phyloP scores from a whole-genome alignment of 73 alveolate genomes.

The Effrenium voratum region DNA sequence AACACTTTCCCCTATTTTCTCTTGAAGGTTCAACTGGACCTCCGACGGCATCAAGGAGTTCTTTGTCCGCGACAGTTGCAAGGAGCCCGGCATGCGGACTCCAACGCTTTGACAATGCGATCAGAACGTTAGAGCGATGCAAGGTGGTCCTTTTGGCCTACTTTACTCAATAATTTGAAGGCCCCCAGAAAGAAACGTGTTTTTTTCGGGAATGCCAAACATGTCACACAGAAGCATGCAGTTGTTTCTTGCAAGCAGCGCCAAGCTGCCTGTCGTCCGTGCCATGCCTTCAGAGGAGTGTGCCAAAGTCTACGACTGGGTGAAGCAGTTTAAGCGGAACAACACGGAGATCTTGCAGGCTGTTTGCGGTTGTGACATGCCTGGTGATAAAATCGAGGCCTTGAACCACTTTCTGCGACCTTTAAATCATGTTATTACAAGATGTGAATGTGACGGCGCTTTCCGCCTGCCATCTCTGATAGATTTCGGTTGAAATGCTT shows the following conservation, averaged over 20 bases:
- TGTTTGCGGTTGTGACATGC: not conserved
- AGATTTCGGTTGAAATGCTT: too few species aligned
- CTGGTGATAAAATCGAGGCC: too few species aligned
- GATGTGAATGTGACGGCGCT: too few species aligned
- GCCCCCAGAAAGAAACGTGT: not conserved
- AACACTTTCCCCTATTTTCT: too few species aligned
- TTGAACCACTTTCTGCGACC: too few species aligned
- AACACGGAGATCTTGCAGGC: constrained; percentile 55
- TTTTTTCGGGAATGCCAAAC: not conserved
- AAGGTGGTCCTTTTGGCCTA: not conserved
- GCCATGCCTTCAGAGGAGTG: constrained; percentile 40
- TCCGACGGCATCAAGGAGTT: constrained; percentile 93
- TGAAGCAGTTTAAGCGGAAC: constrained; percentile 86
- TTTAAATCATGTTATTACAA: too few species aligned
- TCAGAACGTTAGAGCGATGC: not conserved
- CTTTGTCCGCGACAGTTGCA: constrained; percentile 93
- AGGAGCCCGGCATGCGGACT: constrained; percentile 12
- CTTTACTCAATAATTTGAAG: not conserved
- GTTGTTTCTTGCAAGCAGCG: too few species aligned
- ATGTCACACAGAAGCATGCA: too few species aligned
- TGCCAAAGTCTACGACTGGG: constrained; percentile 91
- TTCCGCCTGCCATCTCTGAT: too few species aligned
- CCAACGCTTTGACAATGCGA: too few species aligned
- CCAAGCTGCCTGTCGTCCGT: not conserved
- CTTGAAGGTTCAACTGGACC: constrained; percentile 42